Percentiles rank a stretch among this genome's conserved stretches.
These are phyloP conservation scores for Trichosporon asahii DNA, from an alignment of 1,284 basidiomycete genomes.

Conservation along the genomic window DNA sequence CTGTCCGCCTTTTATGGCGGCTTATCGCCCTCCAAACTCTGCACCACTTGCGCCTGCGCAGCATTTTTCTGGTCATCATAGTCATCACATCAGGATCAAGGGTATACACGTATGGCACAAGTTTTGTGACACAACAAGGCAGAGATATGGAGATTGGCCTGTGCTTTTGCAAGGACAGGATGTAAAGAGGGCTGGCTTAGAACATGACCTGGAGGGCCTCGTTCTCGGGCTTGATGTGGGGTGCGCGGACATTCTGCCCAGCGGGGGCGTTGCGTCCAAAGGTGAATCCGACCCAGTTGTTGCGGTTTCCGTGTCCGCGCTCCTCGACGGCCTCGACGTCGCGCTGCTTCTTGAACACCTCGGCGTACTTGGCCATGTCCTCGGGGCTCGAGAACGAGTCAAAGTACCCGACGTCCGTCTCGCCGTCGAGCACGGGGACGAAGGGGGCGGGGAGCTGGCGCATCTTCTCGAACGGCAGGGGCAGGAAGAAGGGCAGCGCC, in stretches of 20 bases:
- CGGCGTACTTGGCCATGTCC: constrained; percentile 98
- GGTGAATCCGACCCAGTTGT: constrained; percentile 76
- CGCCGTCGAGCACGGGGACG: constrained; percentile 90
- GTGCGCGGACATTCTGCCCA: constrained; percentile 26
- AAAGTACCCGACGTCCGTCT: constrained; percentile 96
- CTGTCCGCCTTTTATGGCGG: no score
- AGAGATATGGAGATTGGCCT: neutral
- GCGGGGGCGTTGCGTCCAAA: constrained; percentile 71
- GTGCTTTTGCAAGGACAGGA: neutral
- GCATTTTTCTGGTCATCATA: neutral
- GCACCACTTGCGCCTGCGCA: neutral
- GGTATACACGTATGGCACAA: constrained; percentile 8
- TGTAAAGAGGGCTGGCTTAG: constrained; percentile 24
- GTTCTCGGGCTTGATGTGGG: constrained; percentile 44
- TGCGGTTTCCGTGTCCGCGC: constrained; percentile 64
- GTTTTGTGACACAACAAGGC: neutral
- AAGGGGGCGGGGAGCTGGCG: constrained; percentile 83
- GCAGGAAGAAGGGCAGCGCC: constrained; percentile 79
- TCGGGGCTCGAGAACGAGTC: constrained; percentile 90
- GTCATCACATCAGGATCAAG: neutral
- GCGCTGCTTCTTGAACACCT: constrained; percentile 94
- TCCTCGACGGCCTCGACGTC: constrained; percentile 90
- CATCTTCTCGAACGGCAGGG: constrained; percentile 71
- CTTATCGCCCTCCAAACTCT: no score
- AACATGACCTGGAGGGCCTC: constrained; percentile 53